Percentiles rank a stretch among this genome's conserved stretches.
These are phyloP conservation scores for Coccinonectria pachysandricola DNA, from an alignment of 2,329 filamentous ascomycete genomes.

Conservation along the genomic window DNA sequence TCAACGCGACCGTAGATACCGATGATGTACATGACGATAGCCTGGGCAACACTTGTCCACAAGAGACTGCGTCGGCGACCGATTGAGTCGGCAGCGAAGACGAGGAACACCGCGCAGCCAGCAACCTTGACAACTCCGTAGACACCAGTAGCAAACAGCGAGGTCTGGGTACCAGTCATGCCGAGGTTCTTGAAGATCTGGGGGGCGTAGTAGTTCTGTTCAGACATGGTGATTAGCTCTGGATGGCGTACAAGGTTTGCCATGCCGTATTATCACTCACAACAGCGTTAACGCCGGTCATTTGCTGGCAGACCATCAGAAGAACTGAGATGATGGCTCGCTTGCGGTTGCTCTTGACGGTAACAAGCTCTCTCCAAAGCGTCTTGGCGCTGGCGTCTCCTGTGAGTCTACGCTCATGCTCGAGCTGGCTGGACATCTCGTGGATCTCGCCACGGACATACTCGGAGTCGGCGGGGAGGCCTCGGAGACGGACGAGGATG, in stretches of 20 bases:
- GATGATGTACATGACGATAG: slow-evolving; percentile 55
- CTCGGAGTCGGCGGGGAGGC: slow-evolving; percentile 41
- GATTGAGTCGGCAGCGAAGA: slow-evolving; percentile 59
- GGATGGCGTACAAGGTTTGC: no score
- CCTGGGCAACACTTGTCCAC: slow-evolving; percentile 55
- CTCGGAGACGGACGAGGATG: slow-evolving; percentile 42
- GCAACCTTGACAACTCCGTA: slow-evolving; percentile 63
- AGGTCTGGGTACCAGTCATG: slow-evolving; percentile 42
- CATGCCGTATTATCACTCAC: slow-evolving; percentile 7
- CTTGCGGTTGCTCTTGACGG: slow-evolving; percentile 50
- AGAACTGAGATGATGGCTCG: slow-evolving; percentile 52
- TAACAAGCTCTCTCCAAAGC: slow-evolving; percentile 54
- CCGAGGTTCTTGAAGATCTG: slow-evolving; percentile 59
- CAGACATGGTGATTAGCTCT: neutral
- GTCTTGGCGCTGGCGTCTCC: slow-evolving; percentile 44
- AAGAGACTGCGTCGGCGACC: slow-evolving; percentile 51
- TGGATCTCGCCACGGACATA: slow-evolving; percentile 49
- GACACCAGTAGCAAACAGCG: slow-evolving; percentile 62
- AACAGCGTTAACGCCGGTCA: slow-evolving; percentile 47
- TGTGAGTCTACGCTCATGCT: slow-evolving; percentile 48
- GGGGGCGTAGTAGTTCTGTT: slow-evolving; percentile 55
- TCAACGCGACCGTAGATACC: slow-evolving; percentile 58
- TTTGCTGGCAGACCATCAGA: slow-evolving; percentile 59
- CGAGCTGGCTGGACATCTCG: slow-evolving; percentile 52
- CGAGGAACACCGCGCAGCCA: slow-evolving; percentile 52